Percentiles rank a stretch among this genome's conserved stretches.
These are phyloP conservation scores for Rhodotorula sp. DNA, from an alignment of 1,284 basidiomycete genomes.

Conservation along the genomic window DNA sequence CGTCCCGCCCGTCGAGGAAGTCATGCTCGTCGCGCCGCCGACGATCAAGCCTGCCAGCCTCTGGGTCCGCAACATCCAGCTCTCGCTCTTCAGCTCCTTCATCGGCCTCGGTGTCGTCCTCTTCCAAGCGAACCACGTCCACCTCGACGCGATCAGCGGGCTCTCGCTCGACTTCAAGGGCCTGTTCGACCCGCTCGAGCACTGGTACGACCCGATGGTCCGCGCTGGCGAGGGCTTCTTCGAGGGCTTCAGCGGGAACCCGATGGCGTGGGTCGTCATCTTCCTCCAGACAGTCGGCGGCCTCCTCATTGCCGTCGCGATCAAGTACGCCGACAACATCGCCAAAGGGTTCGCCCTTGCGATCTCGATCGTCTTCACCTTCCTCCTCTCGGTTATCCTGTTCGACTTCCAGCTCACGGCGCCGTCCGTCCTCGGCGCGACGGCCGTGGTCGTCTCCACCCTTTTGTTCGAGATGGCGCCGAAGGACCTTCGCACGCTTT, in stretches of 20 bases:
- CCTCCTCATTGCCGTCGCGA: slow-evolving; percentile 47
- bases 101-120: slow-evolving; percentile 48
- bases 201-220: slow-evolving; percentile 42
- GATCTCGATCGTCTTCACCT: slow-evolving; percentile 51
- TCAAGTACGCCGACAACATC: slow-evolving; percentile 53
- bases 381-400: slow-evolving; percentile 47
- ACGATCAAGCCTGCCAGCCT: slow-evolving; percentile 42
- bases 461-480: slow-evolving; percentile 45
- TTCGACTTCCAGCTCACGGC: slow-evolving; percentile 46
- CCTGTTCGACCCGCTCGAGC: slow-evolving; percentile 43
- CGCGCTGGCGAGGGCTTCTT: slow-evolving; percentile 39
- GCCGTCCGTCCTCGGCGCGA: slow-evolving; percentile 44
- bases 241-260: slow-evolving; percentile 46
- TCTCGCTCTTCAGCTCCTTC: slow-evolving; percentile 49
- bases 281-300: slow-evolving; percentile 51
- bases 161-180: slow-evolving; percentile 40
- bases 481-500: slow-evolving; percentile 15
- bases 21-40: slow-evolving; percentile 21
- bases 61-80: slow-evolving; percentile 53
- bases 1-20: slow-evolving; percentile 23
- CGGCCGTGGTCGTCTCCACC: slow-evolving; percentile 47
- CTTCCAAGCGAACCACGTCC: slow-evolving; percentile 43
- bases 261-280: slow-evolving; percentile 50
- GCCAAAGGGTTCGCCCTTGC: slow-evolving; percentile 52
- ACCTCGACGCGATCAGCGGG: slow-evolving; percentile 22